These are phyloP conservation scores for Leptomonas pyrrhocoris DNA, from an alignment of 208 protist genomes.

Conservation along the genomic window DNA sequence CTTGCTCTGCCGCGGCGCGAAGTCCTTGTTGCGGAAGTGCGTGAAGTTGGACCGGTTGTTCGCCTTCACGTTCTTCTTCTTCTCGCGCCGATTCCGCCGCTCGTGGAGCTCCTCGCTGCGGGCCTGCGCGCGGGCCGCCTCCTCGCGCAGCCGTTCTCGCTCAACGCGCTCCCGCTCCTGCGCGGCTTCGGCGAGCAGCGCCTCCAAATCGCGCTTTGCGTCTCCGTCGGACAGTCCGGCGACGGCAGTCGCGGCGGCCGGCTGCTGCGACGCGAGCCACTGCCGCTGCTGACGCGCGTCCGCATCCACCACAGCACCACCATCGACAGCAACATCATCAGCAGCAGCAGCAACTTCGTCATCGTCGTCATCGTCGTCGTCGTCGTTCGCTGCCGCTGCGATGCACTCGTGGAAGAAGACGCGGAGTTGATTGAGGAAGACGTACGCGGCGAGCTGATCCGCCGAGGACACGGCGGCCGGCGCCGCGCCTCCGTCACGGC, in stretches of 20 bases:
- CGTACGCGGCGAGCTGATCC: constrained; percentile 27
- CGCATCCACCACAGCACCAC: background rate
- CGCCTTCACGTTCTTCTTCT: constrained; percentile 89
- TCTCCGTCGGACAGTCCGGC: constrained; percentile 11
- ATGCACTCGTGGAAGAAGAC: constrained; percentile 45
- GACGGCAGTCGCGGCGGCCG: constrained; percentile 18
- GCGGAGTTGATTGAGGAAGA: constrained; percentile 49
- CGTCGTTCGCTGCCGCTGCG: background rate
- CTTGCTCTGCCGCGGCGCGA: constrained; percentile 48
- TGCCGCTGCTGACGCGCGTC: constrained; percentile 17
- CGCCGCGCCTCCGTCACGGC: background rate
- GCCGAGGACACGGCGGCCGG: background rate
- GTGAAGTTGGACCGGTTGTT: constrained; percentile 90
- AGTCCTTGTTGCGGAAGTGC: constrained; percentile 89
- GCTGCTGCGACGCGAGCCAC: constrained; percentile 16
- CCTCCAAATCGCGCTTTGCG: constrained; percentile 47
- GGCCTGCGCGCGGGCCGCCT: constrained; percentile 27
- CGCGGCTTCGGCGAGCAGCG: constrained; percentile 52
- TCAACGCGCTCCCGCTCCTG: constrained; percentile 37
- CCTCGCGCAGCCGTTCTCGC: constrained; percentile 36
- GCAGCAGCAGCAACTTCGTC: background rate
- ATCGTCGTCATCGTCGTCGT: background rate
- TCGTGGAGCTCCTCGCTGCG: constrained; percentile 30
- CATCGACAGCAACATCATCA: background rate
- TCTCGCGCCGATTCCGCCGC: constrained; percentile 43